These are phyloP conservation scores for Boletus pseudopeckii DNA, from an alignment of 768 basidiomycete genomes.

Conservation along the genomic window DNA sequence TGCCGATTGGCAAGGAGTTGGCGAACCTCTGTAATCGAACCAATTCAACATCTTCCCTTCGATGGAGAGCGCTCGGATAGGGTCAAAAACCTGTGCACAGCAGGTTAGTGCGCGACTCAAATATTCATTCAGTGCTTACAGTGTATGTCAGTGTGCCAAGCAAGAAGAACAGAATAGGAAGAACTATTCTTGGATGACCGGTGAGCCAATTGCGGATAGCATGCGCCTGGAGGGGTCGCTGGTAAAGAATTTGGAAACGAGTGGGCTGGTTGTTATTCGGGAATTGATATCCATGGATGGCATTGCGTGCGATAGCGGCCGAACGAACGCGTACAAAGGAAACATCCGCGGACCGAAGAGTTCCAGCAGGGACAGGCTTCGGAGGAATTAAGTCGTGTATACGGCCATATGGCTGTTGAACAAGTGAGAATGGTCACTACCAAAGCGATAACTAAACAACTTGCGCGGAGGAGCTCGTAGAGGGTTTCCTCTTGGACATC, in stretches of 20 bases:
- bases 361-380: constrained; percentile 58
- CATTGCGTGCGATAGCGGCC: constrained; percentile 82
- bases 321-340: constrained; percentile 60
- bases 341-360: constrained; percentile 61
- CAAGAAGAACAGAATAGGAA: constrained; percentile 80
- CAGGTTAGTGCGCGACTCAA: background rate
- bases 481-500: constrained; percentile 79
- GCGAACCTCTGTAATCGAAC: constrained; percentile 73
- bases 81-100: constrained; percentile 78
- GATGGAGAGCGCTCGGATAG: constrained; percentile 80
- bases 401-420: constrained; percentile 71
- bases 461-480: constrained; percentile 74
- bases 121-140: constrained; percentile 40
- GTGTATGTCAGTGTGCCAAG: constrained; percentile 89
- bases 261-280: constrained; percentile 31
- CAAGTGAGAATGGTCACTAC: background rate
- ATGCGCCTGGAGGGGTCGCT: constrained; percentile 63
- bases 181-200: constrained; percentile 78
- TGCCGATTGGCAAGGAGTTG: background rate
- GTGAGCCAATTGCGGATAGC: constrained; percentile 75
- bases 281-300: constrained; percentile 59
- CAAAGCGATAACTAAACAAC: constrained; percentile 21
- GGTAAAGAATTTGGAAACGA: constrained; percentile 54
- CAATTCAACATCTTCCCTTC: constrained; percentile 78
- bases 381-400: constrained; percentile 67